Conservation (phyloP, 805 yeast species). For the Tetrapisispora pingtungensis region DNA sequence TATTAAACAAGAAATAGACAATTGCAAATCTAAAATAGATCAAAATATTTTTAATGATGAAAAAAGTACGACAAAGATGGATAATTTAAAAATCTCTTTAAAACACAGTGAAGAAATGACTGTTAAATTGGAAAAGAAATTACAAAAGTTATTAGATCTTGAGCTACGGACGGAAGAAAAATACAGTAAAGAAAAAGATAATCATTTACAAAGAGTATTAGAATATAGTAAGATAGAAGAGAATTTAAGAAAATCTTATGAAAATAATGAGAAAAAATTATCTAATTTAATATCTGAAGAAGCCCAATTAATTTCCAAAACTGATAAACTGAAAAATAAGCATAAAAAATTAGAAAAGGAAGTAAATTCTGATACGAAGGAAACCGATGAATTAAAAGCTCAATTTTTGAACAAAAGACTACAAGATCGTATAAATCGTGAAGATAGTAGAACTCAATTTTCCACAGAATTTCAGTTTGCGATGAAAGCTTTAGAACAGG, state of each 20-base stretch:
- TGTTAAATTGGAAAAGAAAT: conserved; percentile 13
- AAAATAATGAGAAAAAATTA: conserved; percentile 6
- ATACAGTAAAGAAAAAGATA: conserved; percentile 29
- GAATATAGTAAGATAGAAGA: conserved; percentile 22
- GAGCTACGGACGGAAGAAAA: conserved; percentile 27
- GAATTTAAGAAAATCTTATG: conserved; percentile 10
- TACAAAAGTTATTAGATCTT: conserved; percentile 9
- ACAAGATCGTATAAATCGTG: conserved; percentile 16
- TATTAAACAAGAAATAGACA: conserved; percentile 48
- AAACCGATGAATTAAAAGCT: conserved; percentile 14
- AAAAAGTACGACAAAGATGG: conserved; percentile 42
- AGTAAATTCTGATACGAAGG: conserved; percentile 16
- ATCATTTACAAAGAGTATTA: conserved; percentile 28
- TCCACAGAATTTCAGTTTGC: conserved; percentile 23
- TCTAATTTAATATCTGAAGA: conserved; percentile 17
- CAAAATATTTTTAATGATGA: conserved; percentile 47
- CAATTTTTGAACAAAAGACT: conserved; percentile 16
- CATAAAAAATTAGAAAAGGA: conserved; percentile 21
- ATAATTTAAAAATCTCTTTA: conserved; percentile 37
- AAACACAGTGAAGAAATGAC: conserved; percentile 31
- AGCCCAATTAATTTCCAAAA: conserved; percentile 14
- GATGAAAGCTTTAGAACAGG: conserved; percentile 28
- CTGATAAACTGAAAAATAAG: conserved; percentile 14
- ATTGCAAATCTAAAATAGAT: conserved; percentile 37
- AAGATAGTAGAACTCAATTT: conserved; percentile 18